Percentiles rank a stretch among this genome's conserved stretches.
Evolutionary conservation across 1,284 basidiomycete species (phyloP).

Genomic region (Puccinia sorghi): DNA sequence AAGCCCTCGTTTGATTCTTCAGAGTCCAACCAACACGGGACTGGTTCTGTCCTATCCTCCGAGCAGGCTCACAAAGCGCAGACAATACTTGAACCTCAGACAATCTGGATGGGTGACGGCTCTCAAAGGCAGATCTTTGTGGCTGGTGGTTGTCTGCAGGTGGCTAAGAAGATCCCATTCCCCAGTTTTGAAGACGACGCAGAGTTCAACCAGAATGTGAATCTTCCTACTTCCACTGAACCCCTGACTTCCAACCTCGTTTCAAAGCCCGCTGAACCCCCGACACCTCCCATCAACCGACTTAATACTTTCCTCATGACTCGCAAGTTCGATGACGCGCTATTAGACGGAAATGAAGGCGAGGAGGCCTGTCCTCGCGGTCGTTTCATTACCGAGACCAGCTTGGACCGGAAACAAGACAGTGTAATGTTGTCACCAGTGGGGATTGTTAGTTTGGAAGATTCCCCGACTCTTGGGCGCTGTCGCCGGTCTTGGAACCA

Average conservation of each 20-base stretch:
- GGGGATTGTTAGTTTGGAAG: constrained; percentile 14
- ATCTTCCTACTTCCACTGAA: background rate
- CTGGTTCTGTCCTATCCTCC: constrained; percentile 25
- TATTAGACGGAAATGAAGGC: background rate
- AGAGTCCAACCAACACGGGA: background rate
- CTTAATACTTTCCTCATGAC: constrained; percentile 22
- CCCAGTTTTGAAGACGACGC: constrained; percentile 49
- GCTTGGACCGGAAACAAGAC: background rate
- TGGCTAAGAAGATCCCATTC: constrained; percentile 39
- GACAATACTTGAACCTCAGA: constrained; percentile 27
- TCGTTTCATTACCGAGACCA: background rate
- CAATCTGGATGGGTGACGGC: constrained; percentile 23
- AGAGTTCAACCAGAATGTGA: constrained; percentile 22
- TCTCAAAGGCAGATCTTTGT: constrained; percentile 24
- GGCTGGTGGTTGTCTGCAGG: constrained; percentile 22
- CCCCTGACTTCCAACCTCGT: background rate
- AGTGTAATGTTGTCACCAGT: constrained; percentile 6
- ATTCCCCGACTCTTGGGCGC: constrained; percentile 31
- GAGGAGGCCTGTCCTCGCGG: background rate
- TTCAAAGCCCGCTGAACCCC: background rate
- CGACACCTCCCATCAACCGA: background rate
- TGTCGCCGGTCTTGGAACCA: background rate
- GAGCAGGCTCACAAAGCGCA: constrained; percentile 21
- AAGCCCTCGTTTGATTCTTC: background rate
- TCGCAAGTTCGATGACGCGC: constrained; percentile 17